phyloP scores from a whole-genome alignment of 2,329 filamentous ascomycete genomes.

The Fonsecaea multimorphosa region DNA sequence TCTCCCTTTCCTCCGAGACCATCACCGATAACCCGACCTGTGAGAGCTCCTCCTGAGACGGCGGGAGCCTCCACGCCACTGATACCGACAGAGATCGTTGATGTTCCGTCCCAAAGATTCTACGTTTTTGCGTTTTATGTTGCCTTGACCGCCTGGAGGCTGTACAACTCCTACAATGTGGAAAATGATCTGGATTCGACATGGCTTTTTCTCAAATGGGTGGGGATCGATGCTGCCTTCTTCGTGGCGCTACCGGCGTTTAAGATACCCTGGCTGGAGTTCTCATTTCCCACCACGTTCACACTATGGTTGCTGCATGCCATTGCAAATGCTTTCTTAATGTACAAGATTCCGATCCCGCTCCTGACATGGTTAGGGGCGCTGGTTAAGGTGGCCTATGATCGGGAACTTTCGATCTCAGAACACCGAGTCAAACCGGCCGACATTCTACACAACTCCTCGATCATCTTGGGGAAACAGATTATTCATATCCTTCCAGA shows the following conservation, averaged over 20 bases:
- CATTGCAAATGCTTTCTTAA: conserved; percentile 79
- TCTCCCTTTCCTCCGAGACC: conserved; percentile 28
- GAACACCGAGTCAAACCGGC: conserved; percentile 89
- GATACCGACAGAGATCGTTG: conserved; percentile 80
- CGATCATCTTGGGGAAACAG: conserved; percentile 92
- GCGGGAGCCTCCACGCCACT: conserved; percentile 60
- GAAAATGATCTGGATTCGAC: conserved; percentile 87
- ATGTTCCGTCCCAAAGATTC: conserved; percentile 88
- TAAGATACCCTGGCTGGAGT: conserved; percentile 95
- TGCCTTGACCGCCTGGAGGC: conserved; percentile 76
- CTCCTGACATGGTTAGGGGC: conserved; percentile 74
- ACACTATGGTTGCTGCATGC: conserved; percentile 74
- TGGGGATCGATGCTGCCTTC: conserved; percentile 81
- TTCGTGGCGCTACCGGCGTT: conserved; percentile 85
- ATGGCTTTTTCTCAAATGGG: conserved; percentile 92
- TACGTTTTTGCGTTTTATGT: conserved; percentile 84
- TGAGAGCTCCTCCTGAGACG: conserved; percentile 26
- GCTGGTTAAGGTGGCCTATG: conserved; percentile 81
- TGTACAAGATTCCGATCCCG: conserved; percentile 88
- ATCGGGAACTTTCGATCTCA: conserved; percentile 91
- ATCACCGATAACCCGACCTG: conserved; percentile 36
- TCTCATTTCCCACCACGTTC: conserved; percentile 76
- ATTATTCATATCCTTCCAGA: conserved; percentile 98
- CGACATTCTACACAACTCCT: conserved; percentile 86
- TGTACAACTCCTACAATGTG: conserved; percentile 83